These are phyloP conservation scores for Trichoderma hamatum DNA, from an alignment of 2,329 filamentous ascomycete genomes.

Conservation along the genomic window DNA sequence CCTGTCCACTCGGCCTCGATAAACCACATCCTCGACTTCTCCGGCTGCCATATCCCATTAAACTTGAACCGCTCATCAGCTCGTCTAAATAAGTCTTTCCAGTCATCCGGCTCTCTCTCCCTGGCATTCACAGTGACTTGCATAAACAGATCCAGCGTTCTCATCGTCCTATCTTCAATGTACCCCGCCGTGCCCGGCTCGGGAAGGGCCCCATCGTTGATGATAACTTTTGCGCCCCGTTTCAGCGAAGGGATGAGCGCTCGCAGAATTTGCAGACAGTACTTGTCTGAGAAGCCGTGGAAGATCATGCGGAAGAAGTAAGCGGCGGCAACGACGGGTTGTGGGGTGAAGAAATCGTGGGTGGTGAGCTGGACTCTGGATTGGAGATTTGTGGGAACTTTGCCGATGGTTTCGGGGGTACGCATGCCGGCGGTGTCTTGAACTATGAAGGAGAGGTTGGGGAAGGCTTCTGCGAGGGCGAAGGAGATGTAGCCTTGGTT, in stretches of 20 bases:
- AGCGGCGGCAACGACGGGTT: slow-evolving; percentile 33
- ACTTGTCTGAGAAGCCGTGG: slow-evolving; percentile 41
- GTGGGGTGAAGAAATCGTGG: slow-evolving; percentile 38
- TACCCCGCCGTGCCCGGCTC: slow-evolving; percentile 29
- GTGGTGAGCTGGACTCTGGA: slow-evolving; percentile 32
- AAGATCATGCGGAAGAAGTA: slow-evolving; percentile 42
- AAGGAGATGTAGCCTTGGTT: slow-evolving; percentile 29
- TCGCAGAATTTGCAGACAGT: slow-evolving; percentile 39
- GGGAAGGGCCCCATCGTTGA: slow-evolving; percentile 36
- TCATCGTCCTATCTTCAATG: slow-evolving; percentile 22
- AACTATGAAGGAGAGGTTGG: slow-evolving; percentile 26
- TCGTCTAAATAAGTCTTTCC: slow-evolving; percentile 20
- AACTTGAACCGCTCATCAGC: slow-evolving; percentile 25
- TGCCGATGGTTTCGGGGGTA: slow-evolving; percentile 29
- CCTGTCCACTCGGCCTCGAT: slow-evolving; percentile 28
- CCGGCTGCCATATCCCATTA: slow-evolving; percentile 28
- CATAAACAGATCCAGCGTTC: slow-evolving; percentile 27
- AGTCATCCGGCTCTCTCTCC: slow-evolving; percentile 27
- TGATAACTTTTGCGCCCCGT: slow-evolving; percentile 33
- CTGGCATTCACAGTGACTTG: slow-evolving; percentile 27
- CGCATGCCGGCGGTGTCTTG: slow-evolving; percentile 34
- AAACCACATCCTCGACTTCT: slow-evolving; percentile 31
- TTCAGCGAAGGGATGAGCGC: slow-evolving; percentile 38
- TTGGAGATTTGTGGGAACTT: slow-evolving; percentile 30
- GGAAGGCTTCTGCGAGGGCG: slow-evolving; percentile 23